These are phyloP conservation scores for Ustilaginoidea virens DNA, from an alignment of 2,329 filamentous ascomycete species.

Conservation along the genomic window DNA sequence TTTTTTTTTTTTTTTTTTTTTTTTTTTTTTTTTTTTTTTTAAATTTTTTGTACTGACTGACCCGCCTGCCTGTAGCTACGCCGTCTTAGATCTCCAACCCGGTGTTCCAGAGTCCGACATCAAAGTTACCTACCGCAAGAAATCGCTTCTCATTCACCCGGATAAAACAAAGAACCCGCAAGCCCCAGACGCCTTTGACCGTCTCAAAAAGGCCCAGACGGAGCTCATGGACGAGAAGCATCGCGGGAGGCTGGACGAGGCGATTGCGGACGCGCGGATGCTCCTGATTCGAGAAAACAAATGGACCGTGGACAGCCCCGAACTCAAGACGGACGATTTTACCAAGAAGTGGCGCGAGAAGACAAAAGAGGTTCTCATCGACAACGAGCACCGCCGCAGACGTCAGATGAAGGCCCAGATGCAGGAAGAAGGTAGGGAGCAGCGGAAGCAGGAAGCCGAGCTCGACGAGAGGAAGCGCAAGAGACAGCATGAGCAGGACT, in stretches of 20 bases:
- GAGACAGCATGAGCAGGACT: slow-evolving; percentile 84
- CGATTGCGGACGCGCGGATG: slow-evolving; percentile 90
- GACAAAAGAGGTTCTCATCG: slow-evolving; percentile 75
- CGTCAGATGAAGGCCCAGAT: slow-evolving; percentile 86
- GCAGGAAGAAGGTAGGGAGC: slow-evolving; percentile 87
- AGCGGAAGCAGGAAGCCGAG: slow-evolving; percentile 76
- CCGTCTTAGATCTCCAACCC: slow-evolving; percentile 87
- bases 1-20: too few relatives aligned
- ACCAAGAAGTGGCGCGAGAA: slow-evolving; percentile 79
- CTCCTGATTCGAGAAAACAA: slow-evolving; percentile 89
- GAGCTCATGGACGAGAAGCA: slow-evolving; percentile 89
- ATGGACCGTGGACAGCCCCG: slow-evolving; percentile 76
- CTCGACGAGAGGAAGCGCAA: slow-evolving; percentile 66
- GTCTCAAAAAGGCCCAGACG: slow-evolving; percentile 86
- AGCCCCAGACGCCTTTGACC: slow-evolving; percentile 91
- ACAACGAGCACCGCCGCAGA: slow-evolving; percentile 74
- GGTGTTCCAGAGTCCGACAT: slow-evolving; percentile 94
- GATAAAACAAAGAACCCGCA: slow-evolving; percentile 89
- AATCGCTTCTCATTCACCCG: slow-evolving; percentile 97
- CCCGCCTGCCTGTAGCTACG: slow-evolving; percentile 46
- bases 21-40: too few relatives aligned
- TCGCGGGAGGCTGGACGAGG: slow-evolving; percentile 75
- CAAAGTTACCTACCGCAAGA: slow-evolving; percentile 85
- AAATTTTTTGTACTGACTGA: neutral
- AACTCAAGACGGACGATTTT: slow-evolving; percentile 74